phyloP scores from a whole-genome alignment of 139 green algal genomes.

The Chlamydomonas urium region DNA sequence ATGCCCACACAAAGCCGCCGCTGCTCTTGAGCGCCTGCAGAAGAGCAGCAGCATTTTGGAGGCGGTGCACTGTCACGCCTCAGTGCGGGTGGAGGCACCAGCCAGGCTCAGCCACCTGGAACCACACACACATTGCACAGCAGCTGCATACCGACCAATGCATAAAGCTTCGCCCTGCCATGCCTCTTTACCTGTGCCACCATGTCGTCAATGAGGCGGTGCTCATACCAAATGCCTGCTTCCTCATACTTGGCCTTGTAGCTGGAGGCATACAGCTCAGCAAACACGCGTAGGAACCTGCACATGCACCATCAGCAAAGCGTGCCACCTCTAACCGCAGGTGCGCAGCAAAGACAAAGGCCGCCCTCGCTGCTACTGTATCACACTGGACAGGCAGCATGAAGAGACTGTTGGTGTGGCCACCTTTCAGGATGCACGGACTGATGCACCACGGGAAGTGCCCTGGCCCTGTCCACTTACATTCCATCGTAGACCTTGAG shows the following conservation, averaged over 20 bases:
- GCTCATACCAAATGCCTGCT: constrained; percentile 91
- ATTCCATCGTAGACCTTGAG: constrained; percentile 67
- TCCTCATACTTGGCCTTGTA: constrained; percentile 86
- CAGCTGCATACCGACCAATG: too few species aligned
- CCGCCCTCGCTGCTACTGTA: too few species aligned
- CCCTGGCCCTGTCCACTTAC: constrained; percentile 6
- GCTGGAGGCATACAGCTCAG: constrained; percentile 78
- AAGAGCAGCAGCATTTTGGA: constrained; percentile 11
- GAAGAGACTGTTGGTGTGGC: not conserved
- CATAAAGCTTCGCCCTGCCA: too few species aligned
- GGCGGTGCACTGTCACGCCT: too few species aligned
- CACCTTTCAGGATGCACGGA: too few species aligned
- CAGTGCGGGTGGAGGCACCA: too few species aligned
- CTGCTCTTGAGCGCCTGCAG: constrained; percentile 80
- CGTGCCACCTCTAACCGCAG: too few species aligned
- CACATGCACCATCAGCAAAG: constrained; percentile 22
- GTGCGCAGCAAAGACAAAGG: too few species aligned
- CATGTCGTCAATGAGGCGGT: constrained; percentile 98
- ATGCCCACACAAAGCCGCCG: constrained; percentile 96
- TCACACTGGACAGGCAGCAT: too few species aligned
- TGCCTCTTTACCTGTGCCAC: constrained; percentile 76
- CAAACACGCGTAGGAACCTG: constrained; percentile 78
- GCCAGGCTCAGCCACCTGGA: too few species aligned
- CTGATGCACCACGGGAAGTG: too few species aligned
- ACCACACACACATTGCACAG: too few species aligned